phyloP scores from a whole-genome alignment of 78 protist species.

The Dictyostelium intermedium region DNA sequence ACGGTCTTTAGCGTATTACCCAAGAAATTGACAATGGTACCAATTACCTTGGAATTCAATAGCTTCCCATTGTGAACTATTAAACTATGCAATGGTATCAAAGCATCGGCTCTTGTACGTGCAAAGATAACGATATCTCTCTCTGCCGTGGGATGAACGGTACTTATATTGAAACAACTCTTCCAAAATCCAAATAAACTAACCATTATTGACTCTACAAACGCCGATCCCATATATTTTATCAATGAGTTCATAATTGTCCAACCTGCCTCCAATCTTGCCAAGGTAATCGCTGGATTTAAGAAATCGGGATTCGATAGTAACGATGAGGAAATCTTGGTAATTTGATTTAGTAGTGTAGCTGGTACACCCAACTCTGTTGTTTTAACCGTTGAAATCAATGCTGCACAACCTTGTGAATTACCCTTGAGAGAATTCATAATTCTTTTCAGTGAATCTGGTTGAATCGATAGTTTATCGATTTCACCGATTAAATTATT shows the following conservation, averaged over 20 bases:
- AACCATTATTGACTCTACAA: conserved; percentile 15
- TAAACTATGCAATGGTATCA: conserved; percentile 42
- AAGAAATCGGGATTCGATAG: conserved; percentile 51
- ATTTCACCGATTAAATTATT: conserved; percentile 24
- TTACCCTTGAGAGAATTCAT: conserved; percentile 69
- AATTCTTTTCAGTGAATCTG: conserved; percentile 50
- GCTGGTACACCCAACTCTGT: conserved; percentile 72
- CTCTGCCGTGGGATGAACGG: conserved; percentile 59
- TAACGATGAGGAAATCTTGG: conserved; percentile 14
- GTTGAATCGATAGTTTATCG: conserved; percentile 48
- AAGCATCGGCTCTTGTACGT: conserved; percentile 67
- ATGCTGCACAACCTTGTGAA: conserved; percentile 35
- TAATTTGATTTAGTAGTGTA: conserved; percentile 34
- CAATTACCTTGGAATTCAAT: conserved; percentile 23
- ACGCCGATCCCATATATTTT: conserved; percentile 27
- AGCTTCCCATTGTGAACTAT: conserved; percentile 12
- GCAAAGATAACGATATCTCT: conserved; percentile 72
- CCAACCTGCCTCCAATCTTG: conserved; percentile 78
- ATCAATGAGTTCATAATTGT: conserved; percentile 49
- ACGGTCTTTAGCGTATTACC: conserved; percentile 55
- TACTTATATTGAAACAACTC: conserved; percentile 50
- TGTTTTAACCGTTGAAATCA: conserved; percentile 10
- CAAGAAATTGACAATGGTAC: conserved; percentile 24
- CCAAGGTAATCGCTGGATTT: conserved; percentile 45
- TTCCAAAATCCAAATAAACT: conserved; percentile 47